Conservation (phyloP, 176 grass and related monocot genomes). For the Dactylis glomerata region DNA sequence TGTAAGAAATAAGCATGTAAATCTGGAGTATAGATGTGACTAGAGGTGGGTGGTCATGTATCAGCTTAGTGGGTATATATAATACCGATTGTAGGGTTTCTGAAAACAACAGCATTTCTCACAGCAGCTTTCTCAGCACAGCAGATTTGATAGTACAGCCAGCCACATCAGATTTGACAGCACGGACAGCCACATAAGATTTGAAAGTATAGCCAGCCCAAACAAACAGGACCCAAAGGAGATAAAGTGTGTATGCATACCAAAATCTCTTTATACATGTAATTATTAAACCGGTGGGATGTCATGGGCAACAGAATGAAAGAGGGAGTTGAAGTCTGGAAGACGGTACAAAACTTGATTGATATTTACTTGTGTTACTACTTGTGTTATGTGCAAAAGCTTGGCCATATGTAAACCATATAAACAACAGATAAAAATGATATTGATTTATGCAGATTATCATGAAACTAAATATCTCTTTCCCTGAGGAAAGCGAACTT, state of each 20-base stretch:
- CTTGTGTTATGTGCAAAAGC: neutral
- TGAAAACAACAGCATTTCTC: neutral
- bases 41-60: neutral
- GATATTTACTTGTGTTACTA: neutral
- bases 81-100: neutral
- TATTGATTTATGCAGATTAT: neutral
- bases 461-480: neutral
- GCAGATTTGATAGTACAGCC: no score
- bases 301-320: neutral
- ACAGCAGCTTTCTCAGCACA: no score
- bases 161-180: no score
- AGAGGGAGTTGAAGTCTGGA: neutral
- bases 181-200: no score
- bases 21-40: slow-evolving; percentile 7
- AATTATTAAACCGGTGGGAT: neutral
- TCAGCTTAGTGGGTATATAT: slow-evolving; percentile 2
- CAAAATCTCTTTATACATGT: neutral
- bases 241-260: neutral
- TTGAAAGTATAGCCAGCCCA: no score
- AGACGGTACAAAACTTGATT: neutral
- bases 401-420: neutral
- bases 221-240: no score
- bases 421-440: neutral
- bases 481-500: neutral
- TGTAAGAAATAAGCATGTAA: neutral